These are phyloP conservation scores for Aureobasidium sp. DNA, from an alignment of 2,329 filamentous ascomycete genomes.

Conservation along the genomic window DNA sequence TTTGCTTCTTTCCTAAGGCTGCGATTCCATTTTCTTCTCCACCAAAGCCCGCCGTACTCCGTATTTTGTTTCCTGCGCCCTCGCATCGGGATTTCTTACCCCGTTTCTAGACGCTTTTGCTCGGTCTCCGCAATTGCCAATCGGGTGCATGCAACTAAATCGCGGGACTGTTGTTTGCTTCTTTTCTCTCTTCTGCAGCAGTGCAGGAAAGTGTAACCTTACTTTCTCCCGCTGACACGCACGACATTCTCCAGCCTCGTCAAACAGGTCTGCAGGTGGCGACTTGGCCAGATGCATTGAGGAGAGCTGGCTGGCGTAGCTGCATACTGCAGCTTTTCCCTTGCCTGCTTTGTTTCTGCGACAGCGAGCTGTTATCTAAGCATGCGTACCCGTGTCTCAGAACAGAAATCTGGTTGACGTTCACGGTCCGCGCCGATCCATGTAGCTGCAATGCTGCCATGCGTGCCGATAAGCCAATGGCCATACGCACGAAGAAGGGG, in stretches of 20 bases:
- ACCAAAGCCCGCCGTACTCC: background rate
- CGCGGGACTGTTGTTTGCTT: constrained; percentile 7
- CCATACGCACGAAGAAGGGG: background rate
- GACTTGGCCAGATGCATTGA: background rate
- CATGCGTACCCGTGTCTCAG: background rate
- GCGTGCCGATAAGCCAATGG: background rate
- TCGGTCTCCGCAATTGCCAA: background rate
- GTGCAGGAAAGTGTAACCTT: constrained; percentile 5
- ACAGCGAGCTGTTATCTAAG: background rate
- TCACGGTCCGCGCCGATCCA: constrained; percentile 11
- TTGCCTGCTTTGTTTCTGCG: background rate
- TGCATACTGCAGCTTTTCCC: constrained; percentile 6
- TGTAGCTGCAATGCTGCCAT: background rate
- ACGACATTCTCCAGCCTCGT: background rate
- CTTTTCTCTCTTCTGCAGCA: background rate
- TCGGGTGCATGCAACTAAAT: background rate
- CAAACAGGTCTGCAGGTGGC: background rate
- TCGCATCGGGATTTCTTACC: background rate
- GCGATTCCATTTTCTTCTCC: background rate
- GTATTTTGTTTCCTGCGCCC: background rate
- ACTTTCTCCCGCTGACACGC: background rate
- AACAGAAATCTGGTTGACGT: constrained; percentile 4
- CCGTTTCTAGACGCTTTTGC: background rate
- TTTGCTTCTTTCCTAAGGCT: background rate
- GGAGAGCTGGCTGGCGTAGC: background rate